Evolutionary conservation across 352 stramenopile species (phyloP), one percentile per base, ranked within the genome.

Genomic region (Phytophthora aleatoria): DNA sequence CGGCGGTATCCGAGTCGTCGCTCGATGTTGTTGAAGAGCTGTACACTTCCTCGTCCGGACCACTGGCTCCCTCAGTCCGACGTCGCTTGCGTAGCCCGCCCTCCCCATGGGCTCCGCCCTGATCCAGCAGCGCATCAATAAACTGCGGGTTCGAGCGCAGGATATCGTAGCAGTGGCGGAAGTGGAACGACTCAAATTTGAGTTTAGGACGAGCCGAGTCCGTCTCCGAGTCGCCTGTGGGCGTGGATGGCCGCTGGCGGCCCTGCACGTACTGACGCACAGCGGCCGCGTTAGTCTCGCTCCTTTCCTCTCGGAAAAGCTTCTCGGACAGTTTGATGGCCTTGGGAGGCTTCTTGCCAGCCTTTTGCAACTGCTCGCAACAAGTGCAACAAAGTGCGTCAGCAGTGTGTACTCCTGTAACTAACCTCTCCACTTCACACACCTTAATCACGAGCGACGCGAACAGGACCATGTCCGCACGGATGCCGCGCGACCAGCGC

Each of bases 151-250:
- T 64, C 2, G 57, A 52, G 27, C 63, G 41, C 30, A 75, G 31
- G 12, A 72, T 66, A 41, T 75, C 67, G 50, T 75, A 75, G 57
- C 67, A 75, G 39, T 75, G 67, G 43, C 53, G 63, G 39, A 72
- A 75, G 49, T 75, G 67, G 58, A 75, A 75, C 15, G 63, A 63
- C 63, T 75, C 63, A 30, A 75, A 75, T 42, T 69, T 72, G 36
- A 75, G 57, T 44, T 71, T 67, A 0, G 67, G 67, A 3, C 45
- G 57, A 2, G 43, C 13, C 11, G 57, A 38, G 41, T 72, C 63
- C 38, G 52, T 63, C 53, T 64, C 62, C 56, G 56, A 56, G 26
- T 66, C 63, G 33, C 45, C 38, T 9, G 16, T 64, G 3, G 42
- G 36, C 12, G 52, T 39, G 8, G 47, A 45, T 15, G 67, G 47